Base-by-base conservation (phyloP, 1,284 basidiomycete genomes). In the Trichosporon asahii region DNA sequence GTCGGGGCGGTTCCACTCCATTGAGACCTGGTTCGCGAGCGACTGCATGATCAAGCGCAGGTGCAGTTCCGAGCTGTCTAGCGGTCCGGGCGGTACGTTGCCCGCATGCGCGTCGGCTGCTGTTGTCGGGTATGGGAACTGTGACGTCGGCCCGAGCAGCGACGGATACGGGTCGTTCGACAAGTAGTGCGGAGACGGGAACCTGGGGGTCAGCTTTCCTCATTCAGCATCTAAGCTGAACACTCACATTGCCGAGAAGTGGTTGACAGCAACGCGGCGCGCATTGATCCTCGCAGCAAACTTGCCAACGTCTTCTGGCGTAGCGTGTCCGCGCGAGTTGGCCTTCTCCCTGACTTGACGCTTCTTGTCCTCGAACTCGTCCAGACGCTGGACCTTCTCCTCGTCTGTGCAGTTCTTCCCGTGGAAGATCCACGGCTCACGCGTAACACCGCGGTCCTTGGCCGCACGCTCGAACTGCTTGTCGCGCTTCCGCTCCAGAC, bases 241-340 rank as follows among this genome's bases (percentile, higher is more conserved):
- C n/a, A 9, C 29, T 73, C 73, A 92, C 91, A 90, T 88, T 68
- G 86, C 86, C 65, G 92, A 90, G 66, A 95, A 91, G 80, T 95
- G 94, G 80, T 95, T 95, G 70, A 96, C 80, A 18, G 91, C 88
- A 5, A 96, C 84, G 68, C 87, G 83, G 73, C 88, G 84, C 15
- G 93, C 92, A 5, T 86, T 85, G 66, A 93, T 86, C 0, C 76
- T 77, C 65, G 86, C 87, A 1, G 93, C 93, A 79, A 95, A 95
- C 37, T 82, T 85, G 11, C 93, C 94, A 1, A 93, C 94, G 87
- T 92, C 91, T 27, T 85, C 85, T 0, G 93, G 91, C 0, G 91
- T 91, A 23, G 93, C 94, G 81, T 96, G 94, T 0, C 93, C 94
- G 70, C 90, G 86, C 61, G 85, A 83, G 27, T 88, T 79, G 3